A percentile compares a stretch with the other conserved stretches of the same genome.
phyloP scores from a whole-genome alignment of 148 eudicot species.

The Rhododendron vialii region DNA sequence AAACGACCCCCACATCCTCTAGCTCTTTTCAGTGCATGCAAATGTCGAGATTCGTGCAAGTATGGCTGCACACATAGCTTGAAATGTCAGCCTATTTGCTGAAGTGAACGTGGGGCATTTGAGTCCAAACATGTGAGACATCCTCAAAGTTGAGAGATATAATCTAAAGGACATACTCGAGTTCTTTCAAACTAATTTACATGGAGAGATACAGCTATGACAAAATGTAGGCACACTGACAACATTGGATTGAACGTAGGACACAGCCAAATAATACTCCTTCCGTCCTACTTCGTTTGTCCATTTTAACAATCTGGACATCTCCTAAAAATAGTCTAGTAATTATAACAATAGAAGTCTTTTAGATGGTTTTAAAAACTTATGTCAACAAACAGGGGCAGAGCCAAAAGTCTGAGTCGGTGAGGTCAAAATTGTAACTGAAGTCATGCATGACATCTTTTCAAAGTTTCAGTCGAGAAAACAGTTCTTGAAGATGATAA shows the following conservation, averaged over 20 bases:
- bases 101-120: not conserved
- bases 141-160: not conserved
- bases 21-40: slow-evolving; percentile 56
- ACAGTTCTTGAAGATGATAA: not conserved
- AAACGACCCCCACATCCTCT: slow-evolving; percentile 67
- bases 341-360: not conserved
- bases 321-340: not conserved
- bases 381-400: not conserved
- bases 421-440: not conserved
- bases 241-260: not conserved
- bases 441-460: not conserved
- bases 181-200: not conserved
- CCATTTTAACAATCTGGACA: not conserved
- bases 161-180: not conserved
- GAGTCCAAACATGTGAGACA: not conserved
- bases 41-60: slow-evolving; percentile 66
- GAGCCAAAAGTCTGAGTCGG: not conserved
- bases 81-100: not conserved
- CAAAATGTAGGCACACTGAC: not conserved
- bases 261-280: not conserved
- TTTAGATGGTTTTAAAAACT: not conserved
- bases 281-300: not conserved
- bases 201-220: not conserved
- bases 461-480: not conserved
- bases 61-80: slow-evolving; percentile 40